Evolutionary conservation across 257 asterid species (phyloP), one percentile per base, ranked within the genome.

Genomic region (Galeopsis tetrahit): DNA sequence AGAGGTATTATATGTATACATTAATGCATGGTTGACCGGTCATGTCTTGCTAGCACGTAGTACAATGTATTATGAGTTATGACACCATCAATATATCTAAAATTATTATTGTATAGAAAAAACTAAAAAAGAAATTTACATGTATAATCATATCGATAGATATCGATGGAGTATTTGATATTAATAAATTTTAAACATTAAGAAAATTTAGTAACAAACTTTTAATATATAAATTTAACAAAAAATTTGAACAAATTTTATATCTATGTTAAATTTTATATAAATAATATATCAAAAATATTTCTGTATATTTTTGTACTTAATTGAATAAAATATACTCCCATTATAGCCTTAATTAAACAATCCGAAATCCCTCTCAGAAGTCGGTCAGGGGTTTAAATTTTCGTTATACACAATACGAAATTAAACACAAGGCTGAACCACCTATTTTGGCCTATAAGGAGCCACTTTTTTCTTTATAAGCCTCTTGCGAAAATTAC

Each of bases 281-380:
- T 34, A 5, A 38, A 56, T 84, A 2, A 68, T 38, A n/a, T 82
- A 82, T 38, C 73, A 69, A 38, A 69, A 79, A 55, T 21, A 21
- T 21, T 21, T 21, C 28, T 21, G 28, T 21, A 21, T 21, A 79
- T 15, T 0, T 13, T 79, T 85, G 55, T 87, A 89, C 44, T 96
- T 95, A 65, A 91, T 65, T 32, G 87, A 77, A 66, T 91, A 91
- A 2, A 95, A 57, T 55, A 72, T 68, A 60, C 96, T 87, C 21
- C 97, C 97, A 67, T 91, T 96, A 21, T 21, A 46, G 89, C 82
- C 85, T 21, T 21, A 1, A 21, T 87, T 87, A 67, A 87, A 91
- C 84, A 91, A 65, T 21, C 97, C 97, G 49, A 89, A 89, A 67
- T 91, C 87, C 53, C 94, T 89, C 86, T 91, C 97, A 2, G 96